Evolutionary conservation across 2,329 filamentous ascomycete genomes (phyloP).

Genomic region (Tolypocladium guangdongense): DNA sequence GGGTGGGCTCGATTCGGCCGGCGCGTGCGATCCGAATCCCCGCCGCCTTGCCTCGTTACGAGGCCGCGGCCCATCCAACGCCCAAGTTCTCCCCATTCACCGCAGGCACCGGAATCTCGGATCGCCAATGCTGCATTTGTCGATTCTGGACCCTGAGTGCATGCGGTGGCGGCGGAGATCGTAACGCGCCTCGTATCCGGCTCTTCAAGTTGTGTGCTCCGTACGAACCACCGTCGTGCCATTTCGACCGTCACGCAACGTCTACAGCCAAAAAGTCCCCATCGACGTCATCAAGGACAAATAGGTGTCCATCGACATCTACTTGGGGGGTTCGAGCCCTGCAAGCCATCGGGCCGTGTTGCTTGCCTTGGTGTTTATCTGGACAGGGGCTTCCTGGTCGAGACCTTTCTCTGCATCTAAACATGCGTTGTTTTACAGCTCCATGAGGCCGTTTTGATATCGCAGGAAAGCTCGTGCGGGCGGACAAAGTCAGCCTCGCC

Average conservation of each 20-base stretch:
- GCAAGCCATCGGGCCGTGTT: background rate
- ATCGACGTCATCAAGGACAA: background rate
- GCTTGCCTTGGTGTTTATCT: background rate
- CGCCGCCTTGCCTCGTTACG: background rate
- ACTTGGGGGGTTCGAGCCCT: background rate
- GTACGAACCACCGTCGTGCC: background rate
- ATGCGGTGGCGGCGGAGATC: background rate
- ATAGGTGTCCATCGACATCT: background rate
- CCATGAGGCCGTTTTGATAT: background rate
- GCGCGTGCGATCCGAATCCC: background rate
- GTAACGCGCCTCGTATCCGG: background rate
- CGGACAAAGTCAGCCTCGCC: background rate
- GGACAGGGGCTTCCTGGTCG: background rate
- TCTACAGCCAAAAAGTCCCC: background rate
- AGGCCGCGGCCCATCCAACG: too few relatives aligned
- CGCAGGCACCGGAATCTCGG: background rate
- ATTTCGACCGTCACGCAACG: background rate
- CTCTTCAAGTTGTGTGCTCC: background rate
- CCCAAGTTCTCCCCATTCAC: background rate
- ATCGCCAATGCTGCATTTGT: background rate
- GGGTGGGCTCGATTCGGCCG: background rate
- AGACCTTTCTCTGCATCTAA: background rate
- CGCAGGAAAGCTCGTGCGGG: background rate
- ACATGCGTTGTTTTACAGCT: background rate
- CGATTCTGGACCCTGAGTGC: background rate